Base-by-base conservation (phyloP, 139 green algal species). In the Ettlia oleoabundans region DNA sequence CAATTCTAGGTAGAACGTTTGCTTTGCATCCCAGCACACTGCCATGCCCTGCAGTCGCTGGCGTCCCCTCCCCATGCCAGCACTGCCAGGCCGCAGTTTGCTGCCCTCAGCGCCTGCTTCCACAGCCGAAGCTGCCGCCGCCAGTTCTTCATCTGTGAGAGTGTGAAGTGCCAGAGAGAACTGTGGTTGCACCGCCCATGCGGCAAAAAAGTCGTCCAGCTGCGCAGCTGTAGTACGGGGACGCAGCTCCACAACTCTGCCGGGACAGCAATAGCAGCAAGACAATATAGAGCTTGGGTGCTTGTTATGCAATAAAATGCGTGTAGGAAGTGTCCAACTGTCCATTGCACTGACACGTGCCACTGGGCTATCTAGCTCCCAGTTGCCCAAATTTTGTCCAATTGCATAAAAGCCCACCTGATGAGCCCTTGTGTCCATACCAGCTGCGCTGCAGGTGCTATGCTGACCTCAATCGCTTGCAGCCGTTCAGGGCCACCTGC, bases 11-110 rank as follows among this genome's bases (percentile, higher is more conserved):
- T 82, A 86, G 41, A 52, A 76, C 3, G 47, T 58, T 38, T 67
- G n/a, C 38, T 76, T 35, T 15, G 58, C 37, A 35, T 80, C 53
- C 81, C 81, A 86, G 71, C 72, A 86, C 55, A 86, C 81, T 2
- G 81, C 74, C 38, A 86, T 35, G 13, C 38, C 81, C n/a, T 85
- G 81, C 47, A 85, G 52, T 26, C 35, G 53, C 73, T 69, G 55
- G 55, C 32, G 32, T 35, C 35, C 73, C 5, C 4, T 43, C 30
- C 47, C 28, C 10, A 42, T 32, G n/a, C 70, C 71, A 24, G 35
- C 52, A 6, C 52, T 52, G 73, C 73, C 53, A 5, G 35, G 73
- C 53, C 28, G 73, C 10, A 5, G 30, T 24, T 9, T 19, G 53
- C 30, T 21, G 58, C 30, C 19, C 26, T 6, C 58, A 30, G 37